Conservation (phyloP, 73 alveolate genomes). For the Blepharisma japonicum region DNA sequence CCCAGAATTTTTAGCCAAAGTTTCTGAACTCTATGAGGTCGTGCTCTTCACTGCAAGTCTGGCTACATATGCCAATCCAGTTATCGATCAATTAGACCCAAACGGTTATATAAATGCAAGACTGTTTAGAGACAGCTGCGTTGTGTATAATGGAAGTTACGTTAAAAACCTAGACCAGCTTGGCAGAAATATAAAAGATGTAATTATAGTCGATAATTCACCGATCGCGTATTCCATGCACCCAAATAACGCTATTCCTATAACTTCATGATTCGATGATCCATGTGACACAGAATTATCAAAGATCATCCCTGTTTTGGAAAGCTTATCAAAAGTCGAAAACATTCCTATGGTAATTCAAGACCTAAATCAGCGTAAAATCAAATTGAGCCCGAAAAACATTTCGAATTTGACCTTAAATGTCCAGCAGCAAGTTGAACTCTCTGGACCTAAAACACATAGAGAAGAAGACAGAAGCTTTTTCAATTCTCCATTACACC, state of each 20-base stretch:
- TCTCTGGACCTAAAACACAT: too few relatives aligned
- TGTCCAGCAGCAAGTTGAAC: too few relatives aligned
- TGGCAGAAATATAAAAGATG: constrained; percentile 82
- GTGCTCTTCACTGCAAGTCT: constrained; percentile 97
- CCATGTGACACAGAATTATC: too few relatives aligned
- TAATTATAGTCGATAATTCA: constrained; percentile 90
- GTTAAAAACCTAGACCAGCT: constrained; percentile 79
- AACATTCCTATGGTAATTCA: too few relatives aligned
- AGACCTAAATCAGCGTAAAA: too few relatives aligned
- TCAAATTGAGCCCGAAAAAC: too few relatives aligned
- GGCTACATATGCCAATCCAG: constrained; percentile 95
- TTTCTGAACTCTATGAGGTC: constrained; percentile 86
- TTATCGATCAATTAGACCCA: constrained; percentile 87
- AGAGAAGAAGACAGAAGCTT: too few relatives aligned
- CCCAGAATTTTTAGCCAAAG: constrained; percentile 77
- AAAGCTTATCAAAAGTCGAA: too few relatives aligned
- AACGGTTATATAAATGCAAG: constrained; percentile 65
- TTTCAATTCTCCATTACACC: too few relatives aligned
- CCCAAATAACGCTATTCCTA: constrained; percentile 94
- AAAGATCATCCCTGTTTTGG: too few relatives aligned
- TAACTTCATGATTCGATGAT: constrained; percentile 94
- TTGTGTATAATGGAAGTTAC: constrained; percentile 52
- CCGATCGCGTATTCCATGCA: constrained; percentile 83
- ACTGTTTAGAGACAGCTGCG: constrained; percentile 88
- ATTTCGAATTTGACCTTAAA: too few relatives aligned